Evolutionary conservation across 192 early-diverging fungal species (phyloP), one percentile per base, ranked within the genome.

Genomic region (Mycoemilia scoparia): DNA sequence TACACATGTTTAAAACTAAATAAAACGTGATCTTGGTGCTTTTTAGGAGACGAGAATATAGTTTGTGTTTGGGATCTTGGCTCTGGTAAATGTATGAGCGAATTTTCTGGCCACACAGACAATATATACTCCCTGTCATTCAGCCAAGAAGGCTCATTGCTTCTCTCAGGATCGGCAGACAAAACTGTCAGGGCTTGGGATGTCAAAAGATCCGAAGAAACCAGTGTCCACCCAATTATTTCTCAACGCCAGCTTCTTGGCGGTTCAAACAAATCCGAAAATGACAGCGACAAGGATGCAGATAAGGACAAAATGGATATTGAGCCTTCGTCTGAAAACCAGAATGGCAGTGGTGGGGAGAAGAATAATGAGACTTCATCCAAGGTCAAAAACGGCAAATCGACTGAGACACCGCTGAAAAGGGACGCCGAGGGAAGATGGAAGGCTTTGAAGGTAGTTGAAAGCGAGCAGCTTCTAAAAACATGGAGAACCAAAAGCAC

Each of bases 1-100:
- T n/a, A n/a, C n/a, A n/a, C n/a, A n/a, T n/a, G n/a, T n/a, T n/a
- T n/a, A n/a, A n/a, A n/a, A n/a, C n/a, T n/a, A n/a, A n/a, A n/a
- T n/a, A n/a, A n/a, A n/a, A n/a, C n/a, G n/a, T n/a, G n/a, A n/a
- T n/a, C n/a, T n/a, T n/a, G n/a, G n/a, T n/a, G n/a, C n/a, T n/a
- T n/a, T n/a, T n/a, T n/a, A n/a, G n/a, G n/a, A n/a, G n/a, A n/a
- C n/a, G n/a, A n/a, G n/a, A n/a, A n/a, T n/a, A 49, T 64, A 0
- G 69, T 98, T 43, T 74, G 64, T 39, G 51, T 98, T 13, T 96
- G 95, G 91, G 95, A 98, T 53, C 53, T 98, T 10, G 78, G 75
- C 4, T 75, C 71, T 0, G 91, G 89, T 8, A 74, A 69, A 26
- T 52, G 70, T 21, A 70, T 98, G 49, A 85, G 89, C 39, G 70